Evolutionary conservation across 257 asterid genomes (phyloP).

Genomic region (Cynanchum wilfordii): DNA sequence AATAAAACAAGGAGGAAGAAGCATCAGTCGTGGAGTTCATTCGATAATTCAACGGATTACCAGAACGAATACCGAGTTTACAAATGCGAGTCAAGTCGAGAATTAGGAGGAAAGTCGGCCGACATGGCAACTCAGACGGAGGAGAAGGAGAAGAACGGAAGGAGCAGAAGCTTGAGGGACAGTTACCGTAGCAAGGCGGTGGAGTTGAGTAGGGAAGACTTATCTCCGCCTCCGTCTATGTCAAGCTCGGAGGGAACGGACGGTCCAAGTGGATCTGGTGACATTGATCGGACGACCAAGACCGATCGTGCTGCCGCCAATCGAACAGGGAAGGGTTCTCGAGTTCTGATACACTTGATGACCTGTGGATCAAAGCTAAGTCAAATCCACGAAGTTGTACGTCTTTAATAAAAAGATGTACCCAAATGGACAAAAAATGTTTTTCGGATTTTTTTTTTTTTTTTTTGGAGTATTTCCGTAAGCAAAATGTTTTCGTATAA

Average conservation of each 20-base stretch:
- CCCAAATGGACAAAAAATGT: not conserved
- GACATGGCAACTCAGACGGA: constrained; percentile 37
- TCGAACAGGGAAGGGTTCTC: constrained; percentile 26
- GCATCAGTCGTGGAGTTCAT: constrained; percentile 34
- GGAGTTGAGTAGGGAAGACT: constrained; percentile 29
- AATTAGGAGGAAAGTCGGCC: constrained; percentile 18
- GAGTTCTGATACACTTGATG: constrained; percentile 25
- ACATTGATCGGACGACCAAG: constrained; percentile 18
- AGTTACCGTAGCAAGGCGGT: constrained; percentile 17
- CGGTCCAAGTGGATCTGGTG: constrained; percentile 19
- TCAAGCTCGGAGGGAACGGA: constrained; percentile 26
- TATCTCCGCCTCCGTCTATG: constrained; percentile 27
- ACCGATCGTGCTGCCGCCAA: constrained; percentile 13
- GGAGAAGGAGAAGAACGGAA: constrained; percentile 8
- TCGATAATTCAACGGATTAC: constrained; percentile 14
- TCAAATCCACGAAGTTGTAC: not conserved
- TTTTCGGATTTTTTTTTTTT: too few relatives aligned
- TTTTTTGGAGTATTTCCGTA: too few relatives aligned
- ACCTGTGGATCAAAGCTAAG: constrained; percentile 23
- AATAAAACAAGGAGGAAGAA: constrained; percentile 17
- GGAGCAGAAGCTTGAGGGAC: constrained; percentile 11
- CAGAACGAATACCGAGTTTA: constrained; percentile 23
- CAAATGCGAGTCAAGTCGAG: constrained; percentile 31
- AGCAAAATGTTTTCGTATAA: too few relatives aligned
- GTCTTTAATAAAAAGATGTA: not conserved